Percentiles rank a stretch among this genome's conserved stretches.
phyloP scores from a whole-genome alignment of 148 eudicot genomes.

The Simmondsia chinensis region DNA sequence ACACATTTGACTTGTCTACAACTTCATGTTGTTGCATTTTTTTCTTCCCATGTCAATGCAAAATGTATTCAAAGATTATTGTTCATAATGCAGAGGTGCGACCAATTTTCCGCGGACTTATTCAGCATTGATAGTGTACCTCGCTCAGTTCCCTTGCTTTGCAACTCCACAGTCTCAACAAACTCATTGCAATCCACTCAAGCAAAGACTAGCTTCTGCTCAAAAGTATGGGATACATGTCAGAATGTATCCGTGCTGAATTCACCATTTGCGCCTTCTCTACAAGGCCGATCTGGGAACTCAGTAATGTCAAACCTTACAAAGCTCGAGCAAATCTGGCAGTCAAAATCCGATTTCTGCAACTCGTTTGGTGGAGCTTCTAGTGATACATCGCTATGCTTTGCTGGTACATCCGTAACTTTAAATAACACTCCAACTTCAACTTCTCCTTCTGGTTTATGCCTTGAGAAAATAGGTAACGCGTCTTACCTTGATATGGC shows the following conservation, averaged over 20 bases:
- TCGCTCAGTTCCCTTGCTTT: conserved; percentile 47
- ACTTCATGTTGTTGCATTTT: too few relatives aligned
- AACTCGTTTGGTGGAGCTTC: conserved; percentile 59
- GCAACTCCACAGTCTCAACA: conserved; percentile 46
- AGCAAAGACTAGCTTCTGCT: conserved; percentile 43
- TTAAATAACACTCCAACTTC: conserved; percentile 28
- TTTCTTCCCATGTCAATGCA: too few relatives aligned
- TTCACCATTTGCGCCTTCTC: conserved; percentile 57
- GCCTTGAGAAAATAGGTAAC: conserved; percentile 79
- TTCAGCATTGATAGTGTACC: conserved; percentile 28
- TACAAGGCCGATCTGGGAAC: conserved; percentile 31
- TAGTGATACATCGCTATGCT: conserved; percentile 39
- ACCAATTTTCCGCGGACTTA: conserved; percentile 62
- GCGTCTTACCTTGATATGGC: conserved; percentile 74
- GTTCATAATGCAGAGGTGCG: conserved; percentile 61
- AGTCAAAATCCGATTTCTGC: conserved; percentile 60
- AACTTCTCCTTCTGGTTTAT: conserved; percentile 41
- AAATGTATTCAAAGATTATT: too few relatives aligned
- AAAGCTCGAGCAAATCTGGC: conserved; percentile 47
- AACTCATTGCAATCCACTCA: conserved; percentile 35
- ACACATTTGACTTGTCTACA: too few relatives aligned
- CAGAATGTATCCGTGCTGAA: conserved; percentile 47
- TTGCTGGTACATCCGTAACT: conserved; percentile 38
- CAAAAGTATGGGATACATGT: conserved; percentile 70
- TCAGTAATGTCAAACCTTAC: conserved; percentile 29